Percentiles rank a stretch among this genome's conserved stretches.
Evolutionary conservation across 2,329 filamentous ascomycete species (phyloP).

Genomic region (Fusarium miscanthi): DNA sequence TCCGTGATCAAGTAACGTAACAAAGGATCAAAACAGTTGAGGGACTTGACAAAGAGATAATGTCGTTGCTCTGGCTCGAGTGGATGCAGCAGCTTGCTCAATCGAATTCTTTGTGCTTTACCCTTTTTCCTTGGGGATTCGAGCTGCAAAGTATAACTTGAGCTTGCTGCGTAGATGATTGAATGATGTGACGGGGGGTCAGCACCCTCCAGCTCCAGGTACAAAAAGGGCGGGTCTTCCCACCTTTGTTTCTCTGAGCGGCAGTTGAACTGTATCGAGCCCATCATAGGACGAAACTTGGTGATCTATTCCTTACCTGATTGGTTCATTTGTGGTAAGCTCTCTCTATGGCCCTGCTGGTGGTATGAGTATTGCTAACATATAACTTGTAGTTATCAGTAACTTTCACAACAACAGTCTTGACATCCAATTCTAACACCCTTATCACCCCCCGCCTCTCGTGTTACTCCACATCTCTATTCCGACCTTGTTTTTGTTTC

Average conservation of each 20-base stretch:
- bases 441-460: conserved; percentile 13
- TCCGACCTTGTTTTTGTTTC: conserved; percentile 1
- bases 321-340: conserved; percentile 31
- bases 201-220: conserved; percentile 29
- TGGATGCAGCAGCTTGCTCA: no score
- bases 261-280: conserved; percentile 33
- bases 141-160: not conserved
- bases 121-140: not conserved
- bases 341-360: not conserved
- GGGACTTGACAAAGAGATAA: conserved; percentile 4
- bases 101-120: not conserved
- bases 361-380: not conserved
- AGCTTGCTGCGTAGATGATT: conserved; percentile 17
- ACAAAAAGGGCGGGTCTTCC: conserved; percentile 50
- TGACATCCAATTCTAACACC: not conserved
- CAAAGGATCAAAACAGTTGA: not conserved
- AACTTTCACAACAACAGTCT: not conserved
- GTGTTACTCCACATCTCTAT: conserved; percentile 27
- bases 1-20: conserved; percentile 5
- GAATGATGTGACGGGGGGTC: conserved; percentile 36
- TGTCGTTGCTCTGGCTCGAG: not conserved
- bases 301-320: conserved; percentile 12
- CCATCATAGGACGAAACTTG: conserved; percentile 40
- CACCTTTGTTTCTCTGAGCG: conserved; percentile 39
- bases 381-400: not conserved